Base-by-base conservation (phyloP, 1,284 basidiomycete species). In the Anthracocystis setariae region DNA sequence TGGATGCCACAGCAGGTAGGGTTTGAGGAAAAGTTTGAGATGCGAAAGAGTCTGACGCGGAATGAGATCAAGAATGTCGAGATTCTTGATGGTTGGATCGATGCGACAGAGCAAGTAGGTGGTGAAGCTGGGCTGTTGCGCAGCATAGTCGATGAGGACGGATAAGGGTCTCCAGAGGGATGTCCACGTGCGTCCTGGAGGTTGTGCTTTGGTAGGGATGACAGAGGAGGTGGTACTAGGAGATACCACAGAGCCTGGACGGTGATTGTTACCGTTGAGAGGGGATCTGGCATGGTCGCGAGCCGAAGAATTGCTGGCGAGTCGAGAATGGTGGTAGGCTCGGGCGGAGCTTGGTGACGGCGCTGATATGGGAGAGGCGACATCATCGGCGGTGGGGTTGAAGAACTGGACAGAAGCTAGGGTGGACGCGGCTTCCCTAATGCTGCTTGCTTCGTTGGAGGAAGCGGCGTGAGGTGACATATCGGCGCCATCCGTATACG, bases 81-180 rank as follows among this genome's bases (percentile, higher is more conserved):
- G 56, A 23, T 53, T 43, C 10, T 44, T 43, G 27, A 60, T 46
- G 21, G 18, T 42, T 39, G 44, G 56, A 37, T 63, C 60, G 60
- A 67, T 63, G 49, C 64, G 59, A 46, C 27, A 38, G 42, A 68
- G 46, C 5, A 73, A 60, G n/a, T 73, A 68, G 33, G 44, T 53
- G 38, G 52, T 64, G 43, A 73, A 73, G 53, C 58, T 60, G 25
- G 64, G 60, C 29, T 73, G 70, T 35, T 64, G 64, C 0, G 70
- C 64, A 27, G 70, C 70, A 38, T 73, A 73, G 57, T 64, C 70
- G 52, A 73, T 64, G 37, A 73, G 54, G n/a, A 73, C 64, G 4
- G 70, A 68, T 17, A 73, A 37, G 0, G 70, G 70, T 44, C 64
- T 50, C 70, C 70, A 73, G 15, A 71, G 62, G 15, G 69, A 72